A percentile compares a stretch with the other conserved stretches of the same genome.
Conservation (phyloP, 768 basidiomycete species). For the Gymnopilus junonius region DNA sequence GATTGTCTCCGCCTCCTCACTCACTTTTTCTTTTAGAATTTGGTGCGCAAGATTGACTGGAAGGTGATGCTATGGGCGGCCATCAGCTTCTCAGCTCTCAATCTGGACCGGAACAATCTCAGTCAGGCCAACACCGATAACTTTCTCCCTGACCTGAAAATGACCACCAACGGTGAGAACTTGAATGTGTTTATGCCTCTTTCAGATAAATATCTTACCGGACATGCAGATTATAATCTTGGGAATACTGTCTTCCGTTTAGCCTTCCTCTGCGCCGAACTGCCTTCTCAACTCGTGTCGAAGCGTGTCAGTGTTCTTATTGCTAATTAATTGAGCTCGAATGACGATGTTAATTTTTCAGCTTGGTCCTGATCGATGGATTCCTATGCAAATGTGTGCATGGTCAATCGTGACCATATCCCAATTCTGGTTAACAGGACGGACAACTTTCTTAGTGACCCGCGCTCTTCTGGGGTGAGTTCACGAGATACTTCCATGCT, state of each 20-base stretch:
- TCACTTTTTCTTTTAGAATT: constrained; percentile 32
- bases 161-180: constrained; percentile 50
- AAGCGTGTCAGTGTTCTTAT: constrained; percentile 48
- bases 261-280: constrained; percentile 56
- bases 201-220: background rate
- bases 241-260: constrained; percentile 60
- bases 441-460: constrained; percentile 50
- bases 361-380: constrained; percentile 69
- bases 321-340: background rate
- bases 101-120: constrained; percentile 57
- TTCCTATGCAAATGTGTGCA: constrained; percentile 59
- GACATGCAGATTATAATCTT: constrained; percentile 52
- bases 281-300: constrained; percentile 66
- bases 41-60: constrained; percentile 63
- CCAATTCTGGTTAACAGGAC: constrained; percentile 63
- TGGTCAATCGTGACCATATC: constrained; percentile 56
- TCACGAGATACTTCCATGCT: background rate
- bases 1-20: background rate
- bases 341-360: constrained; percentile 16
- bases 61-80: constrained; percentile 61
- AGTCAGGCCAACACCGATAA: constrained; percentile 62
- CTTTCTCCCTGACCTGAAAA: constrained; percentile 56
- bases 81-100: constrained; percentile 60
- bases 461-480: constrained; percentile 49
- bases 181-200: background rate